These are phyloP conservation scores for Avicennia marina DNA, from an alignment of 257 asterid genomes.

Conservation along the genomic window DNA sequence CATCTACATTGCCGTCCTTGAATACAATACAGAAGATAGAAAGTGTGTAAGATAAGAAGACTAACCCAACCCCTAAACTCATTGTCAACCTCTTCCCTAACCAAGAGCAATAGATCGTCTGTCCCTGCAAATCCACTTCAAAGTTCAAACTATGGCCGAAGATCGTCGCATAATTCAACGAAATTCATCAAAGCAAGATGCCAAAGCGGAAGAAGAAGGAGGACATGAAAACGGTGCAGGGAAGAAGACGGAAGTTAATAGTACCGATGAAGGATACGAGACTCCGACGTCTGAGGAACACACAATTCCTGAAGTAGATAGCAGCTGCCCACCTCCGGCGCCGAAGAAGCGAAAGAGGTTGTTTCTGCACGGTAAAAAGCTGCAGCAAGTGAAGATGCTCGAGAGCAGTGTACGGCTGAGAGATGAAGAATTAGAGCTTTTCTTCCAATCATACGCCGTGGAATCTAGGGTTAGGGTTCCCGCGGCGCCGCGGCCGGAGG, in stretches of 20 bases:
- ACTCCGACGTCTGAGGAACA: slow-evolving; percentile 33
- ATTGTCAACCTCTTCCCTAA: not conserved
- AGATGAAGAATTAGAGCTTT: not conserved
- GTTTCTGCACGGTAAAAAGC: not conserved
- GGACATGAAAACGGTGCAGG: not conserved
- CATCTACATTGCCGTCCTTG: slow-evolving; percentile 2
- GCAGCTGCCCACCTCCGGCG: slow-evolving; percentile 27
- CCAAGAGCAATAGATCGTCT: slow-evolving; percentile 1
- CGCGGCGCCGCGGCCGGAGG: not conserved
- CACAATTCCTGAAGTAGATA: slow-evolving; percentile 16
- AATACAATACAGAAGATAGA: too few species aligned
- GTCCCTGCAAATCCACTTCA: not conserved
- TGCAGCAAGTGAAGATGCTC: not conserved
- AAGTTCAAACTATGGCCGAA: slow-evolving; percentile 4
- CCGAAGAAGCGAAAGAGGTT: slow-evolving; percentile 21
- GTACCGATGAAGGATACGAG: slow-evolving; percentile 22
- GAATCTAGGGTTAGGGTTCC: slow-evolving; percentile 4
- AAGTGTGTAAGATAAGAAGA: not conserved
- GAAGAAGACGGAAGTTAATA: not conserved
- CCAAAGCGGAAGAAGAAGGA: not conserved
- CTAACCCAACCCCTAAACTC: not conserved
- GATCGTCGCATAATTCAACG: not conserved
- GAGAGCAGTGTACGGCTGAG: not conserved
- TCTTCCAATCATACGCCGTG: slow-evolving; percentile 3
- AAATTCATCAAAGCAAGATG: not conserved